Conservation (phyloP, 2,329 filamentous ascomycete genomes). For the Aspergillus eucalypticola region DNA sequence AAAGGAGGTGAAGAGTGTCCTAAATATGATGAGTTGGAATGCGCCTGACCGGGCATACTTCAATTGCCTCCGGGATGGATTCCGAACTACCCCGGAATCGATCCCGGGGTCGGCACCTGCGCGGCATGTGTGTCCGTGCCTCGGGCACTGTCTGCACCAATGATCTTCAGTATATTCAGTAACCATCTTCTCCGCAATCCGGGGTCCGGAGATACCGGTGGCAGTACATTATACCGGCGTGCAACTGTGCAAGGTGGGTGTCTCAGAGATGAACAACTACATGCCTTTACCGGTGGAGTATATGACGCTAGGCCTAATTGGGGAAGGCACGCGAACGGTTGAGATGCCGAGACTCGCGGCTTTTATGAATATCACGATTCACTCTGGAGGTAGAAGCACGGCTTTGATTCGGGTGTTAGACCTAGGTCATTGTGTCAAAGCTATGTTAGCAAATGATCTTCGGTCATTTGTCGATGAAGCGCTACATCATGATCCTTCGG, state of each 20-base stretch:
- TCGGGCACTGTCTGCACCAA: neutral
- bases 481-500: too few relatives aligned
- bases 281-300: neutral
- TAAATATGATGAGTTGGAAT: neutral
- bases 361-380: too few relatives aligned
- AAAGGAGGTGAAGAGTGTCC: neutral
- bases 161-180: neutral
- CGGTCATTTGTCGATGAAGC: too few relatives aligned
- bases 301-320: neutral
- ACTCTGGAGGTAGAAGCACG: too few relatives aligned
- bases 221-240: neutral
- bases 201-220: neutral
- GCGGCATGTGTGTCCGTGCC: constrained; percentile 1
- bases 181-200: neutral
- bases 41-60: neutral
- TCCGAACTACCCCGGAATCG: constrained; percentile 17
- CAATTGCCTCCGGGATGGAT: constrained; percentile 16
- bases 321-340: neutral
- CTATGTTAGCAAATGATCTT: too few relatives aligned
- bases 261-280: neutral
- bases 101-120: constrained; percentile 14
- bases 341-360: neutral
- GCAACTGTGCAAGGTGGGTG: neutral
- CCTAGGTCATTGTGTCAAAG: too few relatives aligned
- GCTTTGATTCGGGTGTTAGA: too few relatives aligned